A percentile compares a stretch with the other conserved stretches of the same genome.
Evolutionary conservation across 306 rosid genomes (phyloP).

Genomic region (Vigna mungo): DNA sequence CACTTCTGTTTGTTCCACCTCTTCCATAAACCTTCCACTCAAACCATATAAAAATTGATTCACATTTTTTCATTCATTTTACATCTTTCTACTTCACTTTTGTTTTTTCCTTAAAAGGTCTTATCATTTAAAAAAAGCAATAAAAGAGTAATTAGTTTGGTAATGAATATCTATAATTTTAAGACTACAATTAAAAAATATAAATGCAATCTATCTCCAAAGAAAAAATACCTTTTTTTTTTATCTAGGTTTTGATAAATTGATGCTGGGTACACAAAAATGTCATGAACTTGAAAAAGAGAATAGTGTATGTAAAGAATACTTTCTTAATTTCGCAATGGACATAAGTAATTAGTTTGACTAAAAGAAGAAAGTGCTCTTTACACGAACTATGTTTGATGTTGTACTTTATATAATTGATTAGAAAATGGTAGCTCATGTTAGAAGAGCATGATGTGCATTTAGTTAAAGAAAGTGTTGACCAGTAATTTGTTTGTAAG

Average conservation of each 20-base stretch:
- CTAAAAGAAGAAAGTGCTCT: background rate
- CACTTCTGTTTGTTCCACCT: too few relatives aligned
- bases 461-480: background rate
- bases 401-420: background rate
- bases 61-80: too few relatives aligned
- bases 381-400: background rate
- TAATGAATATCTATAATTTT: background rate
- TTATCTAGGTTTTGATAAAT: too few relatives aligned
- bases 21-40: too few relatives aligned
- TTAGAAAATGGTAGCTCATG: background rate
- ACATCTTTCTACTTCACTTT: too few relatives aligned
- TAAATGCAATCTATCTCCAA: too few relatives aligned
- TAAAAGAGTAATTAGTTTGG: too few relatives aligned
- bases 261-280: background rate
- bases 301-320: background rate
- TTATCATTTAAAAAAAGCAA: too few relatives aligned
- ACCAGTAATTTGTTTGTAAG: constrained; percentile 5
- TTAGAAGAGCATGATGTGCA: background rate
- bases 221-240: too few relatives aligned
- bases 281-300: background rate
- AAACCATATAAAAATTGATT: too few relatives aligned
- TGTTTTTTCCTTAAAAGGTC: too few relatives aligned
- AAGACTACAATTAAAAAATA: background rate
- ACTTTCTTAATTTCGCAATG: background rate
- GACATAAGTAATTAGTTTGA: background rate